Evolutionary conservation across 1,139 yeast species (phyloP).

Genomic region (Hemisphaericaspora subhashii): DNA sequence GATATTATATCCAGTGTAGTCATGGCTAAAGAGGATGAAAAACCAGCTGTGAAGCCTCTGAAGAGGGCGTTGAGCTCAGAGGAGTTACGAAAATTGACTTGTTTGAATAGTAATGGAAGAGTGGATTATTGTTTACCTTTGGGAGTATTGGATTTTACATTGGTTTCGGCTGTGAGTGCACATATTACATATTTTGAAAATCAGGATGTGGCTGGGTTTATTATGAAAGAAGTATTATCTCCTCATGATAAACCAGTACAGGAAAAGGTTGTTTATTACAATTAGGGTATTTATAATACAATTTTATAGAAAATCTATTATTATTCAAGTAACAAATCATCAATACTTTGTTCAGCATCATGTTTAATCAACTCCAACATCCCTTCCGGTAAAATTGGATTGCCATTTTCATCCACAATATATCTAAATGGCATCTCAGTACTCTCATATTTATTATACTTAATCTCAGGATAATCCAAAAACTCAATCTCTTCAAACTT

Average conservation of each 20-base stretch:
- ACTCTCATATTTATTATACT: constrained; percentile 83
- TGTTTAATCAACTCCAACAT: constrained; percentile 83
- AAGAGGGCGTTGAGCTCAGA: constrained; percentile 23
- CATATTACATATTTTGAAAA: constrained; percentile 91
- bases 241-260: constrained; percentile 21
- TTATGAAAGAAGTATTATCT: constrained; percentile 54
- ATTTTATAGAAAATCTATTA: neutral
- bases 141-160: constrained; percentile 76
- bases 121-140: constrained; percentile 80
- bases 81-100: constrained; percentile 35
- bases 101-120: constrained; percentile 68
- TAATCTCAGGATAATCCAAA: constrained; percentile 91
- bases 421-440: constrained; percentile 98
- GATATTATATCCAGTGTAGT: constrained; percentile 41
- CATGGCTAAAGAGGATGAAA: constrained; percentile 19
- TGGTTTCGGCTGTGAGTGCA: constrained; percentile 79
- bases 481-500: constrained; percentile 72
- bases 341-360: constrained; percentile 79
- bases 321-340: constrained; percentile 48
- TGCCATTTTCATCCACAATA: constrained; percentile 58
- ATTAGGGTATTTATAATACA: constrained; percentile 12
- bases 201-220: constrained; percentile 77
- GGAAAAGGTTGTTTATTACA: constrained; percentile 23
- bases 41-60: constrained; percentile 20
- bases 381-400: constrained; percentile 87